Evolutionary conservation across 768 basidiomycete species (phyloP), one percentile per base, ranked within the genome.

Genomic region (Russula brevipes): DNA sequence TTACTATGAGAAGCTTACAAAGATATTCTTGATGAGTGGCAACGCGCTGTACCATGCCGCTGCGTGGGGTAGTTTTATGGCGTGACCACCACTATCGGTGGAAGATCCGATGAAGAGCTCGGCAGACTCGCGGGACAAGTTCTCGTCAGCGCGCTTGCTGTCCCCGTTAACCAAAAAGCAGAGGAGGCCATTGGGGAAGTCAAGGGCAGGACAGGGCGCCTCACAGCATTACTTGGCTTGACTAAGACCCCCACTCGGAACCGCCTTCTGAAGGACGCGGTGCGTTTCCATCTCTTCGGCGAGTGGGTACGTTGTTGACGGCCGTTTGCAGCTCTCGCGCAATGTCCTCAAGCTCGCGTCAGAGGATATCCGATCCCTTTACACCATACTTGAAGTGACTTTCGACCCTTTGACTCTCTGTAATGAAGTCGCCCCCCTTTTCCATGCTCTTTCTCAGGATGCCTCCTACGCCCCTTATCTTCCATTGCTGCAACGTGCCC

Each of bases 1-100:
- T 74, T 98, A 98, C 77, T 98, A 98, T 77, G 94, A 98, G 75
- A 98, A 98, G 76, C 85, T 98, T 67, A 91, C 95, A 47, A 89
- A 88, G 72, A 96, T 99, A 66, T 99, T 98, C 80, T 81, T 95
- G 70, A 96, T 94, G 80, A 92, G 89, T 64, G 91, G 93, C 16
- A 96, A 94, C 69, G 88, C 93, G 4, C 79, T 99, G 14, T 98
- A 94, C 77, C 96, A 98, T 72, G 95, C 96, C 54, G 94, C 96
- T 17, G 94, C 96, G 0, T 98, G 94, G 94, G 85, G 88, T 50
- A 81, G 87, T 97, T 94, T 73, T 86, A 88, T 70, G 81, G 83
- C 65, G 78, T 91, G 57, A 82, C 88, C 53, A 85, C 83, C 10
- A 83, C 79, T 65, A 85, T 88, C 44, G 87, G 88, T 19, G 88